A percentile compares a stretch with the other conserved stretches of the same genome.
These are phyloP conservation scores for Lepidium didymum DNA, from an alignment of 345 rosid genomes.

Conservation along the genomic window DNA sequence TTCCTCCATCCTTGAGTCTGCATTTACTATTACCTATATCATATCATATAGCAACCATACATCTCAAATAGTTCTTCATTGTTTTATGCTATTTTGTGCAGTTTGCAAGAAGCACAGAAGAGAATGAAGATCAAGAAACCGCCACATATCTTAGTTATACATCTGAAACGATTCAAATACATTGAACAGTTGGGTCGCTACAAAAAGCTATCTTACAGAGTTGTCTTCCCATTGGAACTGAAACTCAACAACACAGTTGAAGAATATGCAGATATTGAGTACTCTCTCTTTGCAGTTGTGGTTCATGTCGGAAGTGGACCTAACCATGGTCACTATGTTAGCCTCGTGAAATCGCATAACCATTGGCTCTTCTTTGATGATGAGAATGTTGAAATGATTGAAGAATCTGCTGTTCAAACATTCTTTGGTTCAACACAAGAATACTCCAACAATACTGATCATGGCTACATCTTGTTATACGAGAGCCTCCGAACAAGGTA, in stretches of 20 bases:
- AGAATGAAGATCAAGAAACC: constrained; percentile 97
- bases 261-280: constrained; percentile 59
- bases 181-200: constrained; percentile 87
- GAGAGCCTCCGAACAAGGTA: constrained; percentile 47
- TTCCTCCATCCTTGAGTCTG: neutral
- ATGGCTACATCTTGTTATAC: constrained; percentile 88
- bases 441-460: constrained; percentile 79
- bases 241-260: constrained; percentile 83
- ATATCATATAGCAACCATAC: neutral
- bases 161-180: constrained; percentile 83
- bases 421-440: constrained; percentile 91
- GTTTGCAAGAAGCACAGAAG: constrained; percentile 95
- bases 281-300: constrained; percentile 86
- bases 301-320: constrained; percentile 97
- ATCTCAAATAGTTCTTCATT: neutral
- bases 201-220: constrained; percentile 81
- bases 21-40: neutral
- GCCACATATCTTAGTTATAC: constrained; percentile 83
- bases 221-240: constrained; percentile 81
- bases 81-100: constrained; percentile 24
- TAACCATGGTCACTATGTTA: constrained; percentile 89
- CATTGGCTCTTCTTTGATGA: constrained; percentile 93
- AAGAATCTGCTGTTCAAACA: constrained; percentile 84
- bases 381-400: constrained; percentile 86
- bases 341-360: constrained; percentile 87